Evolutionary conservation across 768 basidiomycete species (phyloP), one percentile per base, ranked within the genome.

Genomic region (Porpolomopsis calyptriformis): DNA sequence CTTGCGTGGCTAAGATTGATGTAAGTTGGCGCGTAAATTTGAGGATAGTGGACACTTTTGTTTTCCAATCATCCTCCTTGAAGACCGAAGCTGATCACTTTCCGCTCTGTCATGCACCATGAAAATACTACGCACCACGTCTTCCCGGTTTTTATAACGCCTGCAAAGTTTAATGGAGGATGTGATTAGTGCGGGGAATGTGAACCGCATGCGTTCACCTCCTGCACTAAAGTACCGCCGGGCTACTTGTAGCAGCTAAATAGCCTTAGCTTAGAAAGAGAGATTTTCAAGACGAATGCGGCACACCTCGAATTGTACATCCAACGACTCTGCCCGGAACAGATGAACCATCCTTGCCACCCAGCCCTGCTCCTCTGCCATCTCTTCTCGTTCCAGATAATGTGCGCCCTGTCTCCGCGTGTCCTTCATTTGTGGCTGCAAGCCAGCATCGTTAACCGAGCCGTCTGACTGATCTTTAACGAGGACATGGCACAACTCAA

Each of bases 321-420:
- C 85, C 52, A 97, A 61, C 22, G 87, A 85, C 42, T 96, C 90
- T 0, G 88, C 76, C 18, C 82, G 70, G 78, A 98, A 96, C 25
- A 98, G 62, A 69, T 99, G 96, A 2, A 98, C 86, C 89, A 98
- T 97, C 51, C 94, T 71, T 33, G 96, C 94, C 12, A 97, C 80
- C 96, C 96, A 99, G 0, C 96, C 96, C 57, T 99, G 96, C 62
- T 99, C 96, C 62, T 99, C 96, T 0, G 92, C 93, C 69, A 92
- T 73, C 58, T 98, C 94, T 60, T 93, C 88, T 42, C 82, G 65
- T 60, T 94, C 93, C 43, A 76, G 55, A 23, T 70, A 66, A 53
- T 80, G 76, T 8, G 78, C 69, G 5, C 78, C 78, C 47, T 77
- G 75, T 50, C 80, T 68, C 49, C 78, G 71, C 40, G 63, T 57